Evolutionary conservation across 345 rosid species (phyloP).

Genomic region (Eucalyptus curtisii): DNA sequence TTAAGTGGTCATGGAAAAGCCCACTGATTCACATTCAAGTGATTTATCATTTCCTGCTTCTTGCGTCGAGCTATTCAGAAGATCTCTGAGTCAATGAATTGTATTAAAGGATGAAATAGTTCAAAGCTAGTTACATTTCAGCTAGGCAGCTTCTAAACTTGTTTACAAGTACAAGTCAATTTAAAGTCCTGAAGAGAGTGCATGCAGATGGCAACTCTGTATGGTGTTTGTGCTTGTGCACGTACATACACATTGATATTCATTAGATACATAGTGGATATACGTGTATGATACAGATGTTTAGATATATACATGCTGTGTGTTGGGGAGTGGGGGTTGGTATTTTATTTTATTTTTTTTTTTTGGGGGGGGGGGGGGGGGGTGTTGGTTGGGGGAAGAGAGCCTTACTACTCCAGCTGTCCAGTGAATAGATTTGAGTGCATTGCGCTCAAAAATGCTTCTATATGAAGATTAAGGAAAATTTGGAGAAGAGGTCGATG

Average conservation of each 20-base stretch:
- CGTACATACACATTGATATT: not conserved
- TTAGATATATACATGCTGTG: not conserved
- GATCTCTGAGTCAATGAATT: not conserved
- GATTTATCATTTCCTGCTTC: not conserved
- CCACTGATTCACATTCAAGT: not conserved
- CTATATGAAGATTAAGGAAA: conserved; percentile 38
- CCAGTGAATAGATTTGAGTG: conserved; percentile 73
- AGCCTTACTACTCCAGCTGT: conserved; percentile 67
- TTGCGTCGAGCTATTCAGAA: not conserved
- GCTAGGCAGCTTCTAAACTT: not conserved
- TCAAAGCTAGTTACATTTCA: not conserved
- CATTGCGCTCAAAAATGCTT: conserved; percentile 67
- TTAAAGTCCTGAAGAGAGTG: not conserved
- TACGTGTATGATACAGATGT: not conserved
- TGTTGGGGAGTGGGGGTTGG: too few relatives aligned
- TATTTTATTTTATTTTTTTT: too few relatives aligned
- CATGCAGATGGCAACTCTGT: not conserved
- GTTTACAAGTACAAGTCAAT: not conserved
- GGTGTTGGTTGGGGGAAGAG: not conserved
- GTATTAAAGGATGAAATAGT: not conserved
- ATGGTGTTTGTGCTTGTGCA: not conserved
- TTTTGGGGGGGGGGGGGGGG: too few relatives aligned
- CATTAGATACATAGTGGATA: not conserved
- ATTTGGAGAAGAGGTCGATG: not conserved
- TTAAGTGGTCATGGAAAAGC: not conserved